Evolutionary conservation across 306 rosid species (phyloP), one percentile per base, ranked within the genome.

Genomic region (Vigna unguiculata): DNA sequence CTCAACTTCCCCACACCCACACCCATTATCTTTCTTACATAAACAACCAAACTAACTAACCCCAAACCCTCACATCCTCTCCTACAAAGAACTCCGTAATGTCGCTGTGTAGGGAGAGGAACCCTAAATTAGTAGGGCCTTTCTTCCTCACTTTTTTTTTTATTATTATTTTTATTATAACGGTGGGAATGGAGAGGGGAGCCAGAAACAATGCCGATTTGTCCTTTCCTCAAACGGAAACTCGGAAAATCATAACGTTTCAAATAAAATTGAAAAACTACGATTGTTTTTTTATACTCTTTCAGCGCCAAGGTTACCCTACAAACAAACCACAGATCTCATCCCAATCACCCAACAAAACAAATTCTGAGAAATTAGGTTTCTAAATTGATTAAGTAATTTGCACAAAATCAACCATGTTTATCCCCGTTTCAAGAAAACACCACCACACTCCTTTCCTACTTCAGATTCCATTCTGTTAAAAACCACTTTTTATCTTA

Each of bases 1-100:
- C 92, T 86, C 25, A 88, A 80, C 83, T 85, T 87, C 86, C 90
- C 84, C 76, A 85, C 76, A 52, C 93, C 91, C 86, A 91, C 78
- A 21, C 85, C 85, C 85, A 82, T 60, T 48, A 3, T n/a, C 28
- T 47, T 49, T 12, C 84, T 69, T 71, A 79, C 49, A 71, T 41
- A 7, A 6, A 9, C 60, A 54, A 46, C 9, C 69, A 11, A 5
- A 9, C 60, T 17, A 46, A n/a, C 69, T 14, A 60, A 47, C 66
- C 59, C 40, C 69, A 34, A 54, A 47, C 70, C 59, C 48, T 24
- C 82, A 60, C 66, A 24, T 28, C 36, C 64, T 20, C 13, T 43
- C 48, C 48, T 43, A 53, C 66, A 28, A 28, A 57, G 13, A 22
- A 21, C 17, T 24, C 5, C 7, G 1, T 0, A 19, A 59, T 59